Conservation (phyloP, 2,329 filamentous ascomycete species). For the Tolypocladium guangdongense region DNA sequence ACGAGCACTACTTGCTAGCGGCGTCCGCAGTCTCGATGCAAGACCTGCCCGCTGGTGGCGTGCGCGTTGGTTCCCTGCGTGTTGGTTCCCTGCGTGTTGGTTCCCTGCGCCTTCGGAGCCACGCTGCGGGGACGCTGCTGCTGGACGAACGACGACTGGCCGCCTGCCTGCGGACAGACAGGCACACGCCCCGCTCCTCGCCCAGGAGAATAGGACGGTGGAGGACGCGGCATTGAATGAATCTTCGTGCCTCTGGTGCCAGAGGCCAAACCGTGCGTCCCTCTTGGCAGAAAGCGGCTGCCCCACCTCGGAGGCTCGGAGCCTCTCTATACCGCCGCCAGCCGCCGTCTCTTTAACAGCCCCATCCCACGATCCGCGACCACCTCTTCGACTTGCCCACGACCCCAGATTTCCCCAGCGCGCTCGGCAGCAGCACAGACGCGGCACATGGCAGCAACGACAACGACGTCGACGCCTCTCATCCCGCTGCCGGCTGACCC, state of each 20-base stretch:
- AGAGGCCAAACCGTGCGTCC: neutral
- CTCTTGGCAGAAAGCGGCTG: neutral
- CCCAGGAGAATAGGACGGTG: neutral
- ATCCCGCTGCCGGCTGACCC: neutral
- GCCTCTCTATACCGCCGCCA: neutral
- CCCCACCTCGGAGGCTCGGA: neutral
- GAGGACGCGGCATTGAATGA: too few relatives aligned
- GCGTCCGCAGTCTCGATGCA: too few relatives aligned
- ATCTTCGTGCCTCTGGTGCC: too few relatives aligned
- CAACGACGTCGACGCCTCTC: neutral
- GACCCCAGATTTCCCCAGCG: conserved; percentile 12
- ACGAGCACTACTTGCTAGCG: too few relatives aligned
- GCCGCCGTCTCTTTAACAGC: neutral
- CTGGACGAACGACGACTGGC: neutral
- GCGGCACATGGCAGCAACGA: neutral
- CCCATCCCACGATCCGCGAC: conserved; percentile 3
- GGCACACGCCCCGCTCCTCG: neutral
- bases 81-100: too few relatives aligned
- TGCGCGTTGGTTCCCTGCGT: too few relatives aligned
- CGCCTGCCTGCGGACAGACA: too few relatives aligned
- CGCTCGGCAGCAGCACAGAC: neutral
- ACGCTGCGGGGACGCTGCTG: neutral
- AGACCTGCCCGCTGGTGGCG: too few relatives aligned
- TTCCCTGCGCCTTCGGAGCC: neutral
- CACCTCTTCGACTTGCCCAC: conserved; percentile 4